phyloP scores from a whole-genome alignment of 495 filamentous ascomycete species.

The Hyaloscypha variabilis region DNA sequence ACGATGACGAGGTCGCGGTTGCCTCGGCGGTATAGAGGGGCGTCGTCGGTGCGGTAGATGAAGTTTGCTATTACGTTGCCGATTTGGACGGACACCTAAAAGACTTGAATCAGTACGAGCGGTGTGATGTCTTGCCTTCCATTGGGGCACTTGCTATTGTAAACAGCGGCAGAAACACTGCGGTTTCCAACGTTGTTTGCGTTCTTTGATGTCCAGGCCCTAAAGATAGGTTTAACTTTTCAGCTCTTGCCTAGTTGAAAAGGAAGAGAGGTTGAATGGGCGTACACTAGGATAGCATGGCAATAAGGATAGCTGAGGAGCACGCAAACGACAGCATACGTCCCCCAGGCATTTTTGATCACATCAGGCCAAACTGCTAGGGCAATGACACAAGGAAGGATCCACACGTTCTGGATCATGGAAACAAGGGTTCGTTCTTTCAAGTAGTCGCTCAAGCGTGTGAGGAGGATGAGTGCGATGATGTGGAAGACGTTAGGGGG shows the following conservation, averaged over 20 bases:
- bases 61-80: slow-evolving; percentile 56
- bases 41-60: slow-evolving; percentile 53
- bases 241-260: too few relatives aligned
- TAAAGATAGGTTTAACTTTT: too few relatives aligned
- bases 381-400: slow-evolving; percentile 56
- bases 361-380: slow-evolving; percentile 44
- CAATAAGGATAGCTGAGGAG: slow-evolving; percentile 51
- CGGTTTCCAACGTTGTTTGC: slow-evolving; percentile 42
- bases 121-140: too few relatives aligned
- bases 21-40: slow-evolving; percentile 50
- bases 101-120: too few relatives aligned
- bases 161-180: slow-evolving; percentile 5
- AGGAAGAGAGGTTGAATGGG: too few relatives aligned
- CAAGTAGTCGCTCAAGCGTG: slow-evolving; percentile 58
- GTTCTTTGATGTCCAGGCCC: slow-evolving; percentile 54
- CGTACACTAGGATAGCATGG: slow-evolving; percentile 45
- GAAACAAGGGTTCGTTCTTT: slow-evolving; percentile 57
- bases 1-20: slow-evolving; percentile 35
- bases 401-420: slow-evolving; percentile 57
- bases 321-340: slow-evolving; percentile 57
- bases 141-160: too few relatives aligned
- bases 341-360: slow-evolving; percentile 48
- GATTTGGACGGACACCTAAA: slow-evolving; percentile 58
- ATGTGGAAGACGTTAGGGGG: slow-evolving; percentile 56
- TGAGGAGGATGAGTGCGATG: slow-evolving; percentile 50